These are phyloP conservation scores for Coemansia sp. DNA, from an alignment of 192 early-diverging fungal species.

Conservation along the genomic window DNA sequence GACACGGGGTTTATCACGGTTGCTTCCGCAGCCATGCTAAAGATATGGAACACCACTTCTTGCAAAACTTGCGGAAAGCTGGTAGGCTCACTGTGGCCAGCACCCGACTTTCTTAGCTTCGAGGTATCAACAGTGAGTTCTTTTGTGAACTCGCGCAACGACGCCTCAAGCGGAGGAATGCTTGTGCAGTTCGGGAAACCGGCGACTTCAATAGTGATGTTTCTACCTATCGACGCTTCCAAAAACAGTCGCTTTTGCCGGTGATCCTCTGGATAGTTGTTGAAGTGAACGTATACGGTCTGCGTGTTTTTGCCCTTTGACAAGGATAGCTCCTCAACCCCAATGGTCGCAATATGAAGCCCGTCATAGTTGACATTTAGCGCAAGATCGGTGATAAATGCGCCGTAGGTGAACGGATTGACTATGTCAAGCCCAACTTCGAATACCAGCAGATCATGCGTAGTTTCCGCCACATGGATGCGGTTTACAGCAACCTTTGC, in stretches of 20 bases:
- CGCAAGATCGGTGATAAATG: constrained; percentile 32
- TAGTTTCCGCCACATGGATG: constrained; percentile 34
- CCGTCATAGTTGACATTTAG: constrained; percentile 24
- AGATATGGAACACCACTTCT: constrained; percentile 34
- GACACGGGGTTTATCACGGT: constrained; percentile 44
- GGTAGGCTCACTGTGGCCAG: neutral
- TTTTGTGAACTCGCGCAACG: constrained; percentile 31
- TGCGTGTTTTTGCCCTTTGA: constrained; percentile 17
- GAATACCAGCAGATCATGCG: constrained; percentile 12
- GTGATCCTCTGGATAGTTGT: constrained; percentile 36
- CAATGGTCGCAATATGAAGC: constrained; percentile 34
- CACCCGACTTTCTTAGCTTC: constrained; percentile 8
- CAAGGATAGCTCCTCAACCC: constrained; percentile 21
- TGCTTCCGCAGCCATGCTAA: constrained; percentile 39
- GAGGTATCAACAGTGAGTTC: constrained; percentile 20
- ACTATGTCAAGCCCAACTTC: constrained; percentile 24
- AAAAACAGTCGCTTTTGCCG: constrained; percentile 41
- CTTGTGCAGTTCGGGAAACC: constrained; percentile 44
- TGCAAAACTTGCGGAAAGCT: constrained; percentile 19
- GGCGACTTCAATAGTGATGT: constrained; percentile 23
- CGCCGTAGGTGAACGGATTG: constrained; percentile 44
- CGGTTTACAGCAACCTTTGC: constrained; percentile 18
- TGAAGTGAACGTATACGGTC: constrained; percentile 25
- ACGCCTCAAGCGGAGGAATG: constrained; percentile 35
- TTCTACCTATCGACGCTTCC: constrained; percentile 24